Conservation (phyloP, 1,284 basidiomycete genomes). For the Apiotrichum brassicae region DNA sequence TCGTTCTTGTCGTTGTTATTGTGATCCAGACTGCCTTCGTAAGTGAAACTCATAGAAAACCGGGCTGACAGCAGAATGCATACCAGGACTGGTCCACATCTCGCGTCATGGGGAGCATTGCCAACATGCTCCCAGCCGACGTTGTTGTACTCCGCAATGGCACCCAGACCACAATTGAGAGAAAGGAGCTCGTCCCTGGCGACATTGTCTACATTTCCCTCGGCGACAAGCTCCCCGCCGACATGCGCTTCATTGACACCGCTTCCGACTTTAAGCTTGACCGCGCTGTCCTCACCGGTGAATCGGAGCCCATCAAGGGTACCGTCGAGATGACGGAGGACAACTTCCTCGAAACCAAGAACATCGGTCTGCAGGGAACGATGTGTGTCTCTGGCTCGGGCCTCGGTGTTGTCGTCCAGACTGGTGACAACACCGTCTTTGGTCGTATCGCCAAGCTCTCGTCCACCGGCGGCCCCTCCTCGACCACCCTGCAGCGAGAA, state of each 20-base stretch:
- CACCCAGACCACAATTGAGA: constrained; percentile 27
- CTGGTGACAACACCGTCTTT: constrained; percentile 56
- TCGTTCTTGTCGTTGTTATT: constrained; percentile 50
- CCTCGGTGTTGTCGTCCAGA: constrained; percentile 54
- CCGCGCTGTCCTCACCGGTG: constrained; percentile 60
- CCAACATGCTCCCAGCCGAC: constrained; percentile 48
- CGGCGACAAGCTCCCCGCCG: constrained; percentile 50
- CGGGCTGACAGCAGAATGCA: constrained; percentile 4
- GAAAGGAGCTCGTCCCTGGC: constrained; percentile 43
- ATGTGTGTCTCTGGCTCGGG: constrained; percentile 58
- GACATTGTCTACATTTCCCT: constrained; percentile 44
- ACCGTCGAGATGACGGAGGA: constrained; percentile 53
- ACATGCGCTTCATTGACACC: constrained; percentile 52
- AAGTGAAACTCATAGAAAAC: background rate
- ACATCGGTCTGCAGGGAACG: constrained; percentile 61
- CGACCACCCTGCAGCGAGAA: constrained; percentile 46
- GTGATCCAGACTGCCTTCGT: constrained; percentile 48
- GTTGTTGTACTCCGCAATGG: constrained; percentile 47
- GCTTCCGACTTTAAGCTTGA: constrained; percentile 57
- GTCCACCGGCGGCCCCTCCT: constrained; percentile 48
- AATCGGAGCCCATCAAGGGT: constrained; percentile 55
- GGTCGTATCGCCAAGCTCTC: constrained; percentile 59
- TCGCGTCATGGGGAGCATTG: constrained; percentile 49
- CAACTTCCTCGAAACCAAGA: constrained; percentile 59
- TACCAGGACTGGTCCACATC: constrained; percentile 44